Evolutionary conservation across 228 moss, liverwort and hornwort species (phyloP), one percentile per base, ranked within the genome.

Genomic region (Sphagnum fallax): DNA sequence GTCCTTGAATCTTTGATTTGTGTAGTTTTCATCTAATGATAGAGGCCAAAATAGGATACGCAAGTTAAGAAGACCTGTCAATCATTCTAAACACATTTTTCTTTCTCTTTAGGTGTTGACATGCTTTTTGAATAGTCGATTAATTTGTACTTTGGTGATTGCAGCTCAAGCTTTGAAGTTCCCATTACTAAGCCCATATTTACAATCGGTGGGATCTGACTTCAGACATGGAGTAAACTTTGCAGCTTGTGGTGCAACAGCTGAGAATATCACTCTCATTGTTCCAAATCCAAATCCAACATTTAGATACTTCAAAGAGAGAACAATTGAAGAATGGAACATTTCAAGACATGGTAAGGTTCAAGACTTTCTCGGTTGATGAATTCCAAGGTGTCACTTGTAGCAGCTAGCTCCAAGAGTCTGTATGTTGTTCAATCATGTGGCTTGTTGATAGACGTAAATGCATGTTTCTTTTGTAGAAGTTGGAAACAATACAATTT

Each of bases 111-210:
- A 55, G 12, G 55, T 8, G 55, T 8, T 32, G 32, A 32, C 32
- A 32, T 55, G 55, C 8, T 55, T 55, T 6, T 32, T 32, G 32
- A 32, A 32, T 32, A 32, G 32, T 32, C 32, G 32, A 32, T 55
- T 55, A 12, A 55, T 55, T 55, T 8, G 8, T 55, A 12, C 55
- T 55, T 55, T 1, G 12, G 1, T 55, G 12, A 2, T 32, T 32
- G 82, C 65, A 85, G 85, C 82, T 0, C 77, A 78, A 65, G 83
- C 83, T 47, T 63, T 87, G 74, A 65, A 70, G 16, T 73, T 83
- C 49, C 76, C 83, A 65, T 65, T 81, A 10, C 71, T 81, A 7
- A 71, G 76, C 55, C 74, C 78, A 0, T 0, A 70, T 49, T 47
- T 73, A 72, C 71, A 80, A 32, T 58, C 80, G 16, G 69, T 78